Conservation (phyloP, 2,329 filamentous ascomycete genomes). For the Magnaporthiopsis poae region DNA sequence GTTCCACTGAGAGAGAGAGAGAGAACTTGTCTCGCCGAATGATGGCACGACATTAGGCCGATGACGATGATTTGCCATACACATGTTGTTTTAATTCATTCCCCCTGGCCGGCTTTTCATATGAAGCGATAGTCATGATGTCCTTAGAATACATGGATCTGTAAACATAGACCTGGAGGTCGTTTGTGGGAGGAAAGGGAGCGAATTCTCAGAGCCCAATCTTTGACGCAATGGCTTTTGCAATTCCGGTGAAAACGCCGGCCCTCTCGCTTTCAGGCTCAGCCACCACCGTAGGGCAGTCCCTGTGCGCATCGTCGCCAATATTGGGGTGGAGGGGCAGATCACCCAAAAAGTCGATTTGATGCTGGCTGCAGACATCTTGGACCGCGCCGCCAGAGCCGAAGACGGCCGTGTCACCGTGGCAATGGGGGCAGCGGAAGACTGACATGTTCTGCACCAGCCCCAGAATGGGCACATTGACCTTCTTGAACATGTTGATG, state of each 20-base stretch:
- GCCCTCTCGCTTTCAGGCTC: constrained; percentile 69
- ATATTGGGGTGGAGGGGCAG: constrained; percentile 80
- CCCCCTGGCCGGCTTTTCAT: no score
- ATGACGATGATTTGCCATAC: background rate
- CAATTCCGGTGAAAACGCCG: constrained; percentile 61
- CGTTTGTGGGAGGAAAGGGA: background rate
- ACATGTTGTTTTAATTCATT: background rate
- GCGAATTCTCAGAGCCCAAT: constrained; percentile 24
- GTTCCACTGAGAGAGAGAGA: background rate
- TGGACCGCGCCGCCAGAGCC: constrained; percentile 54
- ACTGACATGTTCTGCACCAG: constrained; percentile 88
- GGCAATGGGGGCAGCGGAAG: constrained; percentile 71
- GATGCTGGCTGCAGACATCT: constrained; percentile 59
- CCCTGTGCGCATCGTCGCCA: constrained; percentile 75
- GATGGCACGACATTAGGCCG: no score
- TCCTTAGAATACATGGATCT: no score
- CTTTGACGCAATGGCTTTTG: constrained; percentile 41
- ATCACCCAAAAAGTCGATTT: constrained; percentile 74
- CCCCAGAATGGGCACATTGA: constrained; percentile 70
- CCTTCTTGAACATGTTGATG: constrained; percentile 83
- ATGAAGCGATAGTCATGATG: no score
- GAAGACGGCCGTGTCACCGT: constrained; percentile 65
- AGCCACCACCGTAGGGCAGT: constrained; percentile 80
- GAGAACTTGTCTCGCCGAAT: background rate
- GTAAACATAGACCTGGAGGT: no score